Evolutionary conservation across 2,329 filamentous ascomycete species (phyloP).

Genomic region (Fusarium subglutinans): DNA sequence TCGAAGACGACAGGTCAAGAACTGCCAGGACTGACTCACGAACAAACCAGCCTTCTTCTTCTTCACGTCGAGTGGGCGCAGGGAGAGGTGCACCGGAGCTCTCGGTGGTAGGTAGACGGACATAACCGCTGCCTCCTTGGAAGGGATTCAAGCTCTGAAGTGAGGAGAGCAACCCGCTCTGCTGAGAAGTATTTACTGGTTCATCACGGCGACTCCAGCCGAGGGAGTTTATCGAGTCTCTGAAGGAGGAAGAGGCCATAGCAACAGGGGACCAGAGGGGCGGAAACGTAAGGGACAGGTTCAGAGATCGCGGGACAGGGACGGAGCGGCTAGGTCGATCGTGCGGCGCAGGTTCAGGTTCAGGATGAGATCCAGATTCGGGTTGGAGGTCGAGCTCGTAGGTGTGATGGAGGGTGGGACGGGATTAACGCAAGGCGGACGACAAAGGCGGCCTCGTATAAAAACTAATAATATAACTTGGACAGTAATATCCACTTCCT

Average conservation of each 20-base stretch:
- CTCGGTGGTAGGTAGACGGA: constrained; percentile 88
- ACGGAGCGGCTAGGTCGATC: constrained; percentile 42
- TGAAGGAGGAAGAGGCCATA: constrained; percentile 90
- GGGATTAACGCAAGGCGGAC: constrained; percentile 8
- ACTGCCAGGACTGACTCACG: constrained; percentile 70
- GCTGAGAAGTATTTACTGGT: constrained; percentile 75
- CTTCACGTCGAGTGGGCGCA: constrained; percentile 83
- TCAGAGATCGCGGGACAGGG: constrained; percentile 29
- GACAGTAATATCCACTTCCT: constrained; percentile 18
- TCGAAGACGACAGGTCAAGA: constrained; percentile 40
- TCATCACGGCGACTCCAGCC: constrained; percentile 92
- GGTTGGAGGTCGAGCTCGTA: constrained; percentile 36
- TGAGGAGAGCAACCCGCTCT: constrained; percentile 79
- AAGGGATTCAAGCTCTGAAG: constrained; percentile 91
- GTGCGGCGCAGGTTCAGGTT: constrained; percentile 35
- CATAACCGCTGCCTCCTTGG: constrained; percentile 78
- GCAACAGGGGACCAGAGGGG: constrained; percentile 26
- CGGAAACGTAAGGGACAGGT: constrained; percentile 30
- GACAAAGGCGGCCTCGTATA: constrained; percentile 22
- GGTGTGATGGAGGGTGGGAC: constrained; percentile 37
- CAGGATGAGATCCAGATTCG: constrained; percentile 27
- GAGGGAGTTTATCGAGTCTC: constrained; percentile 92
- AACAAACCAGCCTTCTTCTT: constrained; percentile 95
- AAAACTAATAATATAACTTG: constrained; percentile 19
- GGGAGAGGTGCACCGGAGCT: constrained; percentile 85